Conservation (phyloP, 2,329 filamentous ascomycete species). For the Thielaviopsis euricoi region DNA sequence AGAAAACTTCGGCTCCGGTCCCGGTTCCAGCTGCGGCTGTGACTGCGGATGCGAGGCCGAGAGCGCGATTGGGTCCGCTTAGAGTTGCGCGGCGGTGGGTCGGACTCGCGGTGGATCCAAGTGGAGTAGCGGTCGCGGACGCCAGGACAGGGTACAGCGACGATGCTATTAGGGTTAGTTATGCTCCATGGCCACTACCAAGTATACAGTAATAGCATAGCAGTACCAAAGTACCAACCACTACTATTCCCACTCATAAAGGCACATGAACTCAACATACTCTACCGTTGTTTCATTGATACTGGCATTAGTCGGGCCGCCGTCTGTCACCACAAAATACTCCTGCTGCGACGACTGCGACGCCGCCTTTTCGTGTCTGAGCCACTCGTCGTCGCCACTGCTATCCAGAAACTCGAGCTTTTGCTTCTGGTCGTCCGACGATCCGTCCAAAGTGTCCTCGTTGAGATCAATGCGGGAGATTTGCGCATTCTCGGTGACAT, state of each 20-base stretch:
- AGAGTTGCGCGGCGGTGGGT: neutral
- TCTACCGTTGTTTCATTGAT: neutral
- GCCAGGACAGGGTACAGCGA: conserved; percentile 37
- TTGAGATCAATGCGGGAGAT: neutral
- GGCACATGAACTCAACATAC: neutral
- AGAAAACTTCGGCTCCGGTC: too few species aligned
- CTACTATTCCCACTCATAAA: too few species aligned
- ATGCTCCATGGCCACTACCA: too few species aligned
- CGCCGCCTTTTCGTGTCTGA: neutral
- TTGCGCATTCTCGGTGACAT: neutral
- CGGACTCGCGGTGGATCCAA: conserved; percentile 30
- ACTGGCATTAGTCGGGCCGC: neutral
- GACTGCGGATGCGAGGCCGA: neutral
- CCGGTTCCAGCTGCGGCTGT: neutral
- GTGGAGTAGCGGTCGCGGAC: conserved; percentile 31
- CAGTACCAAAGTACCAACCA: too few species aligned
- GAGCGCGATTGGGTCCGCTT: neutral
- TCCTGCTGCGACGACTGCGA: neutral
- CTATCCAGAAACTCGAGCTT: neutral
- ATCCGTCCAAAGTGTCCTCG: neutral
- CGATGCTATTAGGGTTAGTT: conserved; percentile 17
- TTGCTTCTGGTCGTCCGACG: neutral
- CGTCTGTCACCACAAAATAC: conserved; percentile 4
- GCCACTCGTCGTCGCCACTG: neutral
- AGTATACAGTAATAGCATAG: too few species aligned